Base-by-base conservation (phyloP, 2,329 filamentous ascomycete genomes). In the Sporothrix pallida region DNA sequence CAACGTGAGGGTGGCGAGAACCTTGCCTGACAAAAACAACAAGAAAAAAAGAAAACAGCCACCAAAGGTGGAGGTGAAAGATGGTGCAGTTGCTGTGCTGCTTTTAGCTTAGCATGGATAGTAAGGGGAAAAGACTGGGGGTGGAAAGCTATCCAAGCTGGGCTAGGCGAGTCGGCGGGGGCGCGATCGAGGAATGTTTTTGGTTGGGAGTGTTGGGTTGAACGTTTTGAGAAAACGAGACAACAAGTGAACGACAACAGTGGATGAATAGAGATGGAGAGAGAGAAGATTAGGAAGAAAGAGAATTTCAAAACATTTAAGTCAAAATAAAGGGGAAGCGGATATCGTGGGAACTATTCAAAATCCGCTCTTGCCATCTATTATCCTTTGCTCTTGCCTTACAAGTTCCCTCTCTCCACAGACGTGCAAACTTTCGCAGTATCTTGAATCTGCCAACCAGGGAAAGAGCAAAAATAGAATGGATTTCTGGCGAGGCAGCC, bases 71-170 rank as follows among this genome's bases (percentile, higher is more conserved):
- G n/a, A n/a, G 8, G 48, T 17, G 52, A 17, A 54, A 10, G 26
- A 20, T 50, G 23, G 44, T 42, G 56, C 65, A 70, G 68, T 73
- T 71, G 58, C 50, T 71, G 50, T 44, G 72, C 72, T 74, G 69
- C 26, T 69, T 74, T 70, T 31, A 74, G 70, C 73, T 65, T 74
- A 74, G 73, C 46, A 26, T 63, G 50, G 52, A 42, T 60, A 60
- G 68, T 70, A 73, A 71, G 69, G 73, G 73, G 62, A 60, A 62
- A 44, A 54, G 63, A 52, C 48, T 9, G 42, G 71, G 46, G 62
- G 68, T 65, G 48, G 42, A 70, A 74, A 74, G 73, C 70, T 74
- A 74, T 74, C 73, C 65, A 42, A 60, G 50, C 70, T 71, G 44
- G 70, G 73, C 67, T 74, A 72, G 62, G 73, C 70, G 63, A 65